Conservation (phyloP, 768 basidiomycete genomes). For the Mycena sanguinolenta region DNA sequence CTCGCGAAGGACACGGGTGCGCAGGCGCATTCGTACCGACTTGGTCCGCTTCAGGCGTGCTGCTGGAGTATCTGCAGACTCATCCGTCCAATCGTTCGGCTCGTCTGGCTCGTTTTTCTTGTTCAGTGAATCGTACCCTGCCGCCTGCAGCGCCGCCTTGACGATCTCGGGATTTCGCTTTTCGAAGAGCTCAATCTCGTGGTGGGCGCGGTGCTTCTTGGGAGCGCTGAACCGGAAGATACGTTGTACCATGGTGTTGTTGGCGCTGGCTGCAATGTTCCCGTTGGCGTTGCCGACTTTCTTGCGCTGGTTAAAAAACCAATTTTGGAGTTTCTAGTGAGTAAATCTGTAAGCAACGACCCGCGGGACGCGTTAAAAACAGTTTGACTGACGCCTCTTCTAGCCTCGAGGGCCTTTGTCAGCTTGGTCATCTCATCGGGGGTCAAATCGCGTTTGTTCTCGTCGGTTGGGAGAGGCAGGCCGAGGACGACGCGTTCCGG, state of each 20-base stretch:
- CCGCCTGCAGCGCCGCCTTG: background rate
- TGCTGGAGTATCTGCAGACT: background rate
- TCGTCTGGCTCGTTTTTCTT: background rate
- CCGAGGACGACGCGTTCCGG: background rate
- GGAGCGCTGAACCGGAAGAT: background rate
- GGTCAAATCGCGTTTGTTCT: background rate
- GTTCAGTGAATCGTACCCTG: background rate
- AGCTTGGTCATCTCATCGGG: background rate
- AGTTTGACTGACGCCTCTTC: background rate
- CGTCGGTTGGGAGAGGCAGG: background rate
- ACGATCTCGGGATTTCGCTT: background rate
- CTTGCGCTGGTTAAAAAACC: conserved; percentile 2
- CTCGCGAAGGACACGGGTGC: background rate
- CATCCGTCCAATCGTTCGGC: background rate
- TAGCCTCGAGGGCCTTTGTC: background rate
- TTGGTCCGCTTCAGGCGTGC: background rate
- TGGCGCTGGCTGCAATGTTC: no score
- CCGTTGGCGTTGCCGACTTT: background rate
- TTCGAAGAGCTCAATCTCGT: background rate
- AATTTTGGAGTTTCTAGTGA: background rate
- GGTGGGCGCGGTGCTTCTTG: background rate
- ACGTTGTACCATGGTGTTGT: no score
- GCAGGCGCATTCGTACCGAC: background rate
- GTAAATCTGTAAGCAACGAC: background rate
- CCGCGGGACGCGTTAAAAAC: background rate